Conservation (phyloP, 305 asterid genomes). For the Fraxinus sp. region DNA sequence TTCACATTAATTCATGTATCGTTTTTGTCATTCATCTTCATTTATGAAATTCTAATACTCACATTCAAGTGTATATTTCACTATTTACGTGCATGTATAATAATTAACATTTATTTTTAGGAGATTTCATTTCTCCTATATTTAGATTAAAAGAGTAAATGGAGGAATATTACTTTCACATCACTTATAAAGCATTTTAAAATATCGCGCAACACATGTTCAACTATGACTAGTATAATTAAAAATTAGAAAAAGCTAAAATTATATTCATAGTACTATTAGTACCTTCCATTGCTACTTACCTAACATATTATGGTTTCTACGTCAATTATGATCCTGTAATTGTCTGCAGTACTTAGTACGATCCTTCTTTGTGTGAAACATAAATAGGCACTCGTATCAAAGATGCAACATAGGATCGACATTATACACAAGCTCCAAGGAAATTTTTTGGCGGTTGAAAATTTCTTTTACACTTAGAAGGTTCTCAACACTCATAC, state of each 20-base stretch:
- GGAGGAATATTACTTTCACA: too few species aligned
- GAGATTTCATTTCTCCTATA: too few species aligned
- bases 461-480: conserved; percentile 87
- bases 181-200: too few species aligned
- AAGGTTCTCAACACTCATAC: conserved; percentile 40
- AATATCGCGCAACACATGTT: too few species aligned
- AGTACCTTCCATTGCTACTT: background rate
- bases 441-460: conserved; percentile 89
- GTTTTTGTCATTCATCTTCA: too few species aligned
- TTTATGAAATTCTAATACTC: too few species aligned
- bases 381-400: conserved; percentile 50
- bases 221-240: too few species aligned
- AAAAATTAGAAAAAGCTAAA: background rate
- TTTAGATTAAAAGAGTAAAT: too few species aligned
- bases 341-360: conserved; percentile 34
- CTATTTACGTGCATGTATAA: too few species aligned
- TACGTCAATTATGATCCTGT: background rate
- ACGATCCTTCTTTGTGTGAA: background rate
- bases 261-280: background rate
- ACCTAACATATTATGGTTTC: background rate
- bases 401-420: conserved; percentile 66
- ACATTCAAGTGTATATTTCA: too few species aligned
- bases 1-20: too few species aligned
- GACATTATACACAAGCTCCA: conserved; percentile 79
- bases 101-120: too few species aligned